Evolutionary conservation across 805 yeast genomes (phyloP).

Genomic region (Nakazawaea wyomingensis): DNA sequence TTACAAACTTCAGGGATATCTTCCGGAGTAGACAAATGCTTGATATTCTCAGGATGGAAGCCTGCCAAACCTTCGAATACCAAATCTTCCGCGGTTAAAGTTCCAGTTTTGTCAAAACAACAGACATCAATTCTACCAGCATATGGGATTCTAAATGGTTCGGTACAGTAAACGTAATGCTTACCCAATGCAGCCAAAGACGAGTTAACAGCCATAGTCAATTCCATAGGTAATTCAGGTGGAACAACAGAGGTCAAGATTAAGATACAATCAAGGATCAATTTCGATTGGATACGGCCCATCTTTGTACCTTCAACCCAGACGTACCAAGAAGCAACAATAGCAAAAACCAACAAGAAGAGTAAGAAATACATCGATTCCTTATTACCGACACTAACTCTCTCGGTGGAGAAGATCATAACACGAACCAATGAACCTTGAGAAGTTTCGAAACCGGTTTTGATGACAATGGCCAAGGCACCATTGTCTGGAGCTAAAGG

Average conservation of each 20-base stretch:
- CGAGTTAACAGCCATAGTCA: constrained; percentile 95
- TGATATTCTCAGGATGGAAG: constrained; percentile 42
- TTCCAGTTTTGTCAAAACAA: constrained; percentile 98
- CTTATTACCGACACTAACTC: constrained; percentile 91
- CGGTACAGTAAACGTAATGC: constrained; percentile 90
- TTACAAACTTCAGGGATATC: constrained; percentile 69
- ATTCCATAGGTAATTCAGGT: constrained; percentile 98
- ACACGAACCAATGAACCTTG: constrained; percentile 97
- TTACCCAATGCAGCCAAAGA: constrained; percentile 86
- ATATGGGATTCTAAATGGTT: constrained; percentile 95
- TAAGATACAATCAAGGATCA: constrained; percentile 90
- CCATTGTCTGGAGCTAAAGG: constrained; percentile 85
- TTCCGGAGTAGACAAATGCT: constrained; percentile 45
- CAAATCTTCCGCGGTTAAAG: constrained; percentile 93
- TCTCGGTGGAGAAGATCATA: constrained; percentile 95
- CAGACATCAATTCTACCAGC: constrained; percentile 98
- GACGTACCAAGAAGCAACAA: constrained; percentile 95
- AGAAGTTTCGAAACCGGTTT: constrained; percentile 97
- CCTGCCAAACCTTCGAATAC: constrained; percentile 97
- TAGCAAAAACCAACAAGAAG: constrained; percentile 84
- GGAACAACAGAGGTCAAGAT: constrained; percentile 98
- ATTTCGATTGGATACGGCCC: constrained; percentile 93
- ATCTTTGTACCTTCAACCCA: constrained; percentile 96
- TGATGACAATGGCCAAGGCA: constrained; percentile 82
- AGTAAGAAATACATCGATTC: constrained; percentile 91